Base-by-base conservation (phyloP, 352 stramenopile genomes). In the Pythium scleroteichum region DNA sequence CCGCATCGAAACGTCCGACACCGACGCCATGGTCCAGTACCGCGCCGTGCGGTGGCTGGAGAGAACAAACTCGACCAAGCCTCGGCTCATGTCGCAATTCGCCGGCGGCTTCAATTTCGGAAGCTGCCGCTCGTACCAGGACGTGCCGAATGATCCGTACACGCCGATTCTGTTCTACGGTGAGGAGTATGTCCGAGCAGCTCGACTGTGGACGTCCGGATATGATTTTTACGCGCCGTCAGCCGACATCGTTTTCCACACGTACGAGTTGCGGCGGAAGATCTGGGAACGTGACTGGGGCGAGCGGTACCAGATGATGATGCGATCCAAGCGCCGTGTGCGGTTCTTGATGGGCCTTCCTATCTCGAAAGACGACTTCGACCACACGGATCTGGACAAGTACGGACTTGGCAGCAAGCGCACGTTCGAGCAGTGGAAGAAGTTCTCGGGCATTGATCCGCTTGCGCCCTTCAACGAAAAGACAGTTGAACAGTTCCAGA, bases 81-180 rank as follows among this genome's bases (percentile, higher is more conserved):
- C 82, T 8, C 70, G 76, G 0, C 57, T 92, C 40, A 87, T 88
- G 79, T 89, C 83, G 33, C 81, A 90, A 51, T 69, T 88, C 13
- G 83, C 81, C 12, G 81, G 76, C 8, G 82, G 82, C 45, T 93
- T 93, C 72, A 89, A 90, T 55, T 93, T 93, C 68, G 79, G 81
- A 41, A 71, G 69, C 42, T 91, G 84, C 62, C 72, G 67, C 20
- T 71, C 85, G 51, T 76, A 72, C 13, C 75, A 77, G 42, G 73
- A 87, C 39, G 76, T 93, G 49, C 84, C 79, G n/a, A 89, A 86
- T 52, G 84, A 93, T 58, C 82, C 84, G 35, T 74, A 87, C 59
- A 89, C 82, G 12, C 82, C 78, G 22, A 88, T 79, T 51, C 65
- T 93, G 13, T 93, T 91, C 52, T 79, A 90, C 32, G 84, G 84